Conservation (phyloP, 2,329 filamentous ascomycete species). For the Paraconiothyrium sp. region DNA sequence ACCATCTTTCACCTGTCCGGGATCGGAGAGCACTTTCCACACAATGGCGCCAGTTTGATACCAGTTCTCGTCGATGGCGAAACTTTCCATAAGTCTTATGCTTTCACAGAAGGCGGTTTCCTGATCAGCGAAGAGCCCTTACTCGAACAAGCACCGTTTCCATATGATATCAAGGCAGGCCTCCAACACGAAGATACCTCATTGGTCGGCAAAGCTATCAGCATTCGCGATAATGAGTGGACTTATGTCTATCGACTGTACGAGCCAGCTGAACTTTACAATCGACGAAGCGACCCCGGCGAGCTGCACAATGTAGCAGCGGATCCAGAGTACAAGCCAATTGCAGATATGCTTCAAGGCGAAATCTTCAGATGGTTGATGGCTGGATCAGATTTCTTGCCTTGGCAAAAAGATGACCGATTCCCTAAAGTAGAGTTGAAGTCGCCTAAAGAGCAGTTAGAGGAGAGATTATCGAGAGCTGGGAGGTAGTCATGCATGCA, state of each 20-base stretch:
- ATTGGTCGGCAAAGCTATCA: conserved; percentile 56
- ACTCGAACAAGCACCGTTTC: conserved; percentile 55
- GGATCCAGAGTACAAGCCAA: conserved; percentile 6
- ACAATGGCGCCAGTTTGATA: conserved; percentile 53
- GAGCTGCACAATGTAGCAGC: conserved; percentile 54
- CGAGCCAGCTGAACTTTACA: conserved; percentile 57
- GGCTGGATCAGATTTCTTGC: conserved; percentile 12
- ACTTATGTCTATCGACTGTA: conserved; percentile 59
- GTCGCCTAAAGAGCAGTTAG: conserved; percentile 14
- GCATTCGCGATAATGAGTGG: conserved; percentile 50
- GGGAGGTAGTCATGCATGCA: too few relatives aligned
- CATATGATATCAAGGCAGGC: conserved; percentile 58
- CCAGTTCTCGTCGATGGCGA: conserved; percentile 32
- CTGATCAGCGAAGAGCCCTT: conserved; percentile 57
- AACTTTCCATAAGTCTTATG: conserved; percentile 50
- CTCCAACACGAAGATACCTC: conserved; percentile 58
- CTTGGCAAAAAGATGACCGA: conserved; percentile 14
- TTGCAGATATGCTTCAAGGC: conserved; percentile 1
- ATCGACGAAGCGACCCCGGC: conserved; percentile 48
- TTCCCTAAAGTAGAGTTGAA: conserved; percentile 15
- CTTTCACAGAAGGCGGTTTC: conserved; percentile 59
- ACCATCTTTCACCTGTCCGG: conserved; percentile 54
- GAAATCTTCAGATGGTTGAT: conserved; percentile 16
- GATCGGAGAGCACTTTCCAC: conserved; percentile 52
- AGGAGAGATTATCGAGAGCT: conserved; percentile 9